A percentile compares a stretch with the other conserved stretches of the same genome.
These are phyloP conservation scores for Gymnopilus dilepis DNA, from an alignment of 768 basidiomycete species.

Conservation along the genomic window DNA sequence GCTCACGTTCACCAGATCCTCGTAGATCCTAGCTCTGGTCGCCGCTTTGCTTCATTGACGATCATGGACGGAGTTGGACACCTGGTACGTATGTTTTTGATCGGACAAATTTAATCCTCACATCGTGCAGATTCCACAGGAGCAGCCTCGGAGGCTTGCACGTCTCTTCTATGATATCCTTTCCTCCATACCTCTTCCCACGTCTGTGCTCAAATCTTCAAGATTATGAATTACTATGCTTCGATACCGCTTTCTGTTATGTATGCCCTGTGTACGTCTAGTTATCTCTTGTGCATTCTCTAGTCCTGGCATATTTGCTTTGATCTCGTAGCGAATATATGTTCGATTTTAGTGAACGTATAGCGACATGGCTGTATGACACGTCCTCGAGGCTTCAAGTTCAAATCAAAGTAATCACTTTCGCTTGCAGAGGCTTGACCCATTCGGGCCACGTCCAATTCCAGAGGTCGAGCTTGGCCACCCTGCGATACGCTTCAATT, in stretches of 20 bases:
- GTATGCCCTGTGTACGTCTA: no score
- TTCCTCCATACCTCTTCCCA: background rate
- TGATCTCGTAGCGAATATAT: no score
- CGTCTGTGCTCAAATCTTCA: no score
- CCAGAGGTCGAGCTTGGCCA: background rate
- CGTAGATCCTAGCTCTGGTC: constrained; percentile 30
- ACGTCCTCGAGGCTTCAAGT: no score
- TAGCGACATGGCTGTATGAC: background rate
- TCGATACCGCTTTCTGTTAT: no score
- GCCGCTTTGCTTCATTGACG: background rate
- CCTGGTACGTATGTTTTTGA: background rate
- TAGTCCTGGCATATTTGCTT: no score
- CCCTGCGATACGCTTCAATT: background rate
- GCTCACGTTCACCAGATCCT: constrained; percentile 40
- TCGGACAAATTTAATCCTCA: background rate
- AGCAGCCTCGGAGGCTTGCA: constrained; percentile 2
- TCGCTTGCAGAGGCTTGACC: background rate
- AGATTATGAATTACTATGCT: background rate
- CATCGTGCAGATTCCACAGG: constrained; percentile 6
- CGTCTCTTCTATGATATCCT: constrained; percentile 1
- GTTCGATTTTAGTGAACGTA: no score
- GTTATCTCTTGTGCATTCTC: no score
- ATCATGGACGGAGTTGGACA: constrained; percentile 2
- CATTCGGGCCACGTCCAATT: background rate
- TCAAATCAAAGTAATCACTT: background rate